Evolutionary conservation across 306 rosid species (phyloP), one percentile per base, ranked within the genome.

Genomic region (Ormosia semicastrata): DNA sequence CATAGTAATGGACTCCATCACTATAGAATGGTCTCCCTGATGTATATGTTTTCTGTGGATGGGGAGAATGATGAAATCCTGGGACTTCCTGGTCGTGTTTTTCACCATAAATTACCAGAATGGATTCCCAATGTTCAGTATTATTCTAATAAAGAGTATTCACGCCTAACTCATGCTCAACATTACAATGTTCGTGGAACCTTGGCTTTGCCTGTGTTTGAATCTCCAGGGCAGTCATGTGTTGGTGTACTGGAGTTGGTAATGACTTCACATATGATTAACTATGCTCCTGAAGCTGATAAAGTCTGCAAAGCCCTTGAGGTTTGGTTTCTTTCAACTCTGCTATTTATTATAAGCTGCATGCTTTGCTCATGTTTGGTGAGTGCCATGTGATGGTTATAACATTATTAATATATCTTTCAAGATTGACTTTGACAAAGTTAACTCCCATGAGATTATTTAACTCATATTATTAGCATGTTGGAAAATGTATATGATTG

Each of bases 41-140:
- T 14, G 85, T 94, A 87, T 69, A 80, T 64, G 87, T 94, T 94
- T 66, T 78, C 97, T 67, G 88, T 90, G 34, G 94, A 89, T 56
- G 89, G 92, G 8, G 97, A 89, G 56, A 81, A 83, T 33, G 86
- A 90, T 14, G 97, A 79, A 83, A 74, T 65, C 41, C 50, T 85
- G 17, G 98, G 97, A 36, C 97, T 94, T 39, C 97, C 97, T 3
- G 97, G 97, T 57, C 92, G 97, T n/a, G 97, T 94, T 80, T 94
- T 90, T 76, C 91, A 57, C 85, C 91, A 87, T 37, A 94, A 88
- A 36, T 62, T 92, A 76, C 97, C 97, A 0, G 98, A 94, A 81
- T 94, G 98, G 98, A 91, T 90, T 75, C 98, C 98, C 4, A 82
- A 94, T 90, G 98, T 94, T 84, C 97, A 91, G 86, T 94, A 86